Evolutionary conservation across 2,329 filamentous ascomycete species (phyloP).

Genomic region (Exophiala viscosa): DNA sequence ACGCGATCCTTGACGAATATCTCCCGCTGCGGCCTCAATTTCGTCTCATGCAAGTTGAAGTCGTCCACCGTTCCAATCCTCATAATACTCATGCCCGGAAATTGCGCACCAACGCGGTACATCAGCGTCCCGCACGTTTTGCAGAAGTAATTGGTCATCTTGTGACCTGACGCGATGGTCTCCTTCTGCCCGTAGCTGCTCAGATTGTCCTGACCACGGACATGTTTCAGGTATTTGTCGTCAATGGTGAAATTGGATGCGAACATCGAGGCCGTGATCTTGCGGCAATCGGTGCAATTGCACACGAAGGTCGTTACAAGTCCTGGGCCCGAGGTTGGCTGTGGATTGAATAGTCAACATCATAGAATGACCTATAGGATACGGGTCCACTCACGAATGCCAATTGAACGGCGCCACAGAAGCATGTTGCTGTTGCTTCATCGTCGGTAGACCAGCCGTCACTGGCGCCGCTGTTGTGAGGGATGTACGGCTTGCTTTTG

Average conservation of each 20-base stretch:
- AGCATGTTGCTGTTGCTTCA: conserved; percentile 57
- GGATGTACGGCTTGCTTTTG: conserved; percentile 35
- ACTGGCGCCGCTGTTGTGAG: conserved; percentile 35
- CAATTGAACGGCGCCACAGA: conserved; percentile 55
- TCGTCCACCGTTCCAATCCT: conserved; percentile 62
- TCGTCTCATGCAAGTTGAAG: conserved; percentile 55
- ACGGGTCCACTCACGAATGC: conserved; percentile 43
- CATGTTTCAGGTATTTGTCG: conserved; percentile 45
- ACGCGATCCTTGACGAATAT: conserved; percentile 52
- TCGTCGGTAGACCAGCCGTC: conserved; percentile 47
- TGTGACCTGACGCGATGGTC: conserved; percentile 47
- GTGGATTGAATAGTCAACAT: neutral
- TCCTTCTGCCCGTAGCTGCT: conserved; percentile 44
- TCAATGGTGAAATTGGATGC: conserved; percentile 55
- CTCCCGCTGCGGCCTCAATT: conserved; percentile 53
- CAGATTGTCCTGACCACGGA: conserved; percentile 53
- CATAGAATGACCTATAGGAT: neutral
- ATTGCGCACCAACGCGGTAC: conserved; percentile 50
- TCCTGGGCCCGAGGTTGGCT: conserved; percentile 47
- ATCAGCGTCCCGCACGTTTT: conserved; percentile 57
- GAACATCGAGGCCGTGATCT: conserved; percentile 62
- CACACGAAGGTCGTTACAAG: conserved; percentile 54
- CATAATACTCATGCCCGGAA: conserved; percentile 48
- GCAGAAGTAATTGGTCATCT: conserved; percentile 63
- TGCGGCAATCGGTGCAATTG: conserved; percentile 60